Evolutionary conservation across 2,329 filamentous ascomycete genomes (phyloP), one percentile per base, ranked within the genome.

Genomic region (Aspergillus floridensis): DNA sequence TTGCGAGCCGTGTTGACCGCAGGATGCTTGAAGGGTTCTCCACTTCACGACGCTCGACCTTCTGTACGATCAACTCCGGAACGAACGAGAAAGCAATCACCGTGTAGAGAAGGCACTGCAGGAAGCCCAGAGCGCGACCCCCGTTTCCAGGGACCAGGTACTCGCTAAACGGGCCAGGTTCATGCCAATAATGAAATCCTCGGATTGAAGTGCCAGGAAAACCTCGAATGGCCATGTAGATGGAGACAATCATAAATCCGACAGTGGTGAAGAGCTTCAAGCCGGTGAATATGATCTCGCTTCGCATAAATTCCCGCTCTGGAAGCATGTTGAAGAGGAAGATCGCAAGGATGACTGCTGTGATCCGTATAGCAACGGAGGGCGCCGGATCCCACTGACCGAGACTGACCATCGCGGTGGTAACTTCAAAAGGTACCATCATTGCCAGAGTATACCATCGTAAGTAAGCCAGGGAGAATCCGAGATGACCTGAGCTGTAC

Each of bases 391-490:
- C 67, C 86, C 86, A 89, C 66, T 84, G 84, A 59, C 84, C 76
- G 64, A 89, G 84, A 35, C 88, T 79, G 29, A 88, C 82, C 64
- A 85, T 82, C 29, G 86, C 85, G n/a, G 86, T 86, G 0, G 84
- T 85, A 59, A 88, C 86, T 72, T 89, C 87, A 60, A 84, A 82
- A 56, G 77, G 80, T 2, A 81, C 74, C 31, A 80, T 72, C 58
- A 81, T 75, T 3, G 78, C 74, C 48, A 76, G 64, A 1, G 76
- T 71, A 56, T 79, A 80, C 80, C 80, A 81, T 53, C 80, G 80
- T 35, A 77, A 69, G 53, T 74, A 76, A 26, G 72, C 71, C 16
- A 76, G 66, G 16, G 76, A 69, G 57, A 79, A 77, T 6, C 72
- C 74, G 53, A 77, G 56, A 50, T 74, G 76, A 47, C 66, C 68